Base-by-base conservation (phyloP, 345 rosid genomes). In the Kandelia obovata region DNA sequence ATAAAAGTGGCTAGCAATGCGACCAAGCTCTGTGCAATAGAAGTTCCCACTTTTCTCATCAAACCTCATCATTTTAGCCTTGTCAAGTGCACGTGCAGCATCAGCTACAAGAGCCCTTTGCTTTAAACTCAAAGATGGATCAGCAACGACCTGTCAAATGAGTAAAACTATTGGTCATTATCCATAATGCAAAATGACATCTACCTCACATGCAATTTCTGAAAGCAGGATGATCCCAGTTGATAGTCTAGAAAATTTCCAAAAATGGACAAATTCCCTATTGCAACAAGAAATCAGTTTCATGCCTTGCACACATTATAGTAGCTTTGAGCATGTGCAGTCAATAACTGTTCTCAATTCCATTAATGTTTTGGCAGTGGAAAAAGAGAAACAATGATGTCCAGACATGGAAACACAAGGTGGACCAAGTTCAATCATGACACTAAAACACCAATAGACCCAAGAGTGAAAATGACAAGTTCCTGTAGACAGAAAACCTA, bases 11-110 rank as follows among this genome's bases (percentile, higher is more conserved):
- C 98, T 94, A 43, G 98, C 96, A 81, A 94, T 92, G 64, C 98
- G 97, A 61, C 98, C 98, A 76, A 94, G 97, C 80, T 94, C 98
- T 25, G 97, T 94, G 64, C 98, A 94, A 72, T 91, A 91, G 75
- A 91, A 94, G 70, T 94, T 94, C 76, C 97, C 98, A 85, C 95
- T 91, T 85, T 94, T 94, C 81, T 94, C 98, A 80, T 94, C 95
- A 79, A 94, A 94, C 68, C 97, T 85, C 98, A 94, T 94, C 98
- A 94, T 94, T 82, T 94, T 94, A 66, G 98, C 98, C 77, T 86
- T 91, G 80, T 94, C 98, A 53, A 94, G 96, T 66, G 96, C 79
- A 71, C 98, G 95, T 65, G 96, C 98, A 79, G 98, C 98, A 84
- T 94, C 97, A 56, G 92, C 77, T 74, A 94, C 85, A 70, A 94